Evolutionary conservation across 2,329 filamentous ascomycete genomes (phyloP).

Genomic region (Aspergillus sp.): DNA sequence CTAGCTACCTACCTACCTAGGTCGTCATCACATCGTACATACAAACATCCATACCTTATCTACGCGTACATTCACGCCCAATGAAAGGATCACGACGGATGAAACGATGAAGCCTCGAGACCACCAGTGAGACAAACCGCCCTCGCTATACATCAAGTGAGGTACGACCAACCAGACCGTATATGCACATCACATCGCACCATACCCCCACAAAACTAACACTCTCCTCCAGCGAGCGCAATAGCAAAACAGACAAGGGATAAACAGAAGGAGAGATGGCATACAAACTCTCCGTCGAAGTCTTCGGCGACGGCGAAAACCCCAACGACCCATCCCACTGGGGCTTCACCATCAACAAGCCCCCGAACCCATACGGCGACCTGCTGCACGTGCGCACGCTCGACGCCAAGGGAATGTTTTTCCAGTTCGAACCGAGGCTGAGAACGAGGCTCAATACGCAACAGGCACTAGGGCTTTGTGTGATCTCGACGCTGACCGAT

Average conservation of each 20-base stretch:
- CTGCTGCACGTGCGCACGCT: conserved; percentile 27
- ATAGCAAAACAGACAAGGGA: too few species aligned
- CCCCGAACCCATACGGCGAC: conserved; percentile 20
- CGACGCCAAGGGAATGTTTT: conserved; percentile 22
- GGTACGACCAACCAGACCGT: not conserved
- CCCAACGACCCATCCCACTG: conserved; percentile 25
- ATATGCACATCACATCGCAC: too few species aligned
- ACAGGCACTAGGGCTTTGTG: conserved; percentile 20
- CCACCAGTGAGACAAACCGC: too few species aligned
- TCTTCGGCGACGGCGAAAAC: conserved; percentile 24
- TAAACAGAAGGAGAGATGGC: not conserved
- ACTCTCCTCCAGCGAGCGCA: too few species aligned
- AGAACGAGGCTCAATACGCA: conserved; percentile 21
- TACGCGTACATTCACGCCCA: too few species aligned
- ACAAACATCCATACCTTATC: too few species aligned
- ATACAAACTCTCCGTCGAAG: conserved; percentile 23
- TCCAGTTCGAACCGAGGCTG: conserved; percentile 22
- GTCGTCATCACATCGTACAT: not conserved
- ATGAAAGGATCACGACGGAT: not conserved
- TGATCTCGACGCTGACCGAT: conserved; percentile 5
- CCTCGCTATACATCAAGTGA: too few species aligned
- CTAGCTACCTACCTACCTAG: not conserved
- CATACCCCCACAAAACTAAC: not conserved
- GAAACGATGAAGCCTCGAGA: not conserved
- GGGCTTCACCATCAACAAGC: conserved; percentile 24